A percentile compares a stretch with the other conserved stretches of the same genome.
These are phyloP conservation scores for Flaveria bidentis DNA, from an alignment of 129 eudicot genomes.

Conservation along the genomic window DNA sequence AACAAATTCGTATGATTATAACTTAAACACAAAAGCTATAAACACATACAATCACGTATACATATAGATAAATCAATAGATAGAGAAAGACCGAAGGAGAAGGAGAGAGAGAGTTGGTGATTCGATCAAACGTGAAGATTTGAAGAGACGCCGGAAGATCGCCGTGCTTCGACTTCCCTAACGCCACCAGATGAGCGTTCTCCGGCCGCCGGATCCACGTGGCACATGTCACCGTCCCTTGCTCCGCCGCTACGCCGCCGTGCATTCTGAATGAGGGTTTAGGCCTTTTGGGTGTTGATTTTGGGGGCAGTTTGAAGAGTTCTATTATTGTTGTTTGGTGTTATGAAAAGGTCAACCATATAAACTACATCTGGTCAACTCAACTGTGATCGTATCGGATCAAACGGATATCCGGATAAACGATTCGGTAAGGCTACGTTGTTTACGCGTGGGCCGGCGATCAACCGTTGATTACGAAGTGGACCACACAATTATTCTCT, in stretches of 20 bases:
- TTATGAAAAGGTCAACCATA: slow-evolving; percentile 21
- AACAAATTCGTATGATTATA: neutral
- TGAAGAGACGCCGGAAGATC: slow-evolving; percentile 60
- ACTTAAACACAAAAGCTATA: neutral
- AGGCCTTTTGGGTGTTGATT: neutral
- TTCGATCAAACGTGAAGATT: slow-evolving; percentile 67
- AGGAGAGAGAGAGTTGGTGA: slow-evolving; percentile 58
- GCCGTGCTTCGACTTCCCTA: slow-evolving; percentile 50
- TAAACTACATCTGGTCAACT: slow-evolving; percentile 29
- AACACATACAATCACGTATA: neutral
- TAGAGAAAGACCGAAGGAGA: slow-evolving; percentile 61
- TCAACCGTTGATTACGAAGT: slow-evolving; percentile 22
- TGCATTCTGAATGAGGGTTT: slow-evolving; percentile 44
- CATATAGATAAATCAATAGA: neutral
- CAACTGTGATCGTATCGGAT: slow-evolving; percentile 38
- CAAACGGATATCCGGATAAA: slow-evolving; percentile 34
- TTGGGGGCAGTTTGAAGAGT: slow-evolving; percentile 22
- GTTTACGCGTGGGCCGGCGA: slow-evolving; percentile 30
- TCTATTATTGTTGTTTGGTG: neutral
- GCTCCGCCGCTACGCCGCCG: slow-evolving; percentile 50
- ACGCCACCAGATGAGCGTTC: slow-evolving; percentile 67
- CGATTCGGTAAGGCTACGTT: slow-evolving; percentile 22
- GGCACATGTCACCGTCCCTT: slow-evolving; percentile 72
- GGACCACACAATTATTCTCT: neutral
- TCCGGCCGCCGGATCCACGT: slow-evolving; percentile 94